Percentiles rank a stretch among this genome's conserved stretches.
These are phyloP conservation scores for Penicillium sp. DNA, from an alignment of 2,329 filamentous ascomycete species.

Conservation along the genomic window DNA sequence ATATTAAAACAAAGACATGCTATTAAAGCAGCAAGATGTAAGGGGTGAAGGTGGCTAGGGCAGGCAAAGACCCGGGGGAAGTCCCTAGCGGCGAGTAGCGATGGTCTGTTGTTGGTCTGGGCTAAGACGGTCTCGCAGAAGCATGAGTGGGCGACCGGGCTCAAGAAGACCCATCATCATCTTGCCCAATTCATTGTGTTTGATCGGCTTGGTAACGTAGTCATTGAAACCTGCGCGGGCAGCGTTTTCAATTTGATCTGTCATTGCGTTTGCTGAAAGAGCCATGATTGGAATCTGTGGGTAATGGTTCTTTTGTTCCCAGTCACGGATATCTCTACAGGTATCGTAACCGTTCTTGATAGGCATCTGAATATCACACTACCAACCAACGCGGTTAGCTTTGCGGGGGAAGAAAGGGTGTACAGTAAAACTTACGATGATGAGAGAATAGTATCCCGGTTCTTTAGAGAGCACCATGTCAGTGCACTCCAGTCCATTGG, in stretches of 20 bases:
- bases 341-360: slow-evolving; percentile 52
- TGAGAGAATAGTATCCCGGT: slow-evolving; percentile 50
- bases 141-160: slow-evolving; percentile 42
- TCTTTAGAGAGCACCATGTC: slow-evolving; percentile 50
- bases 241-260: slow-evolving; percentile 50
- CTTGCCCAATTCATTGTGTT: slow-evolving; percentile 50
- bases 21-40: background rate
- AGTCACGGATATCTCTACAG: slow-evolving; percentile 47
- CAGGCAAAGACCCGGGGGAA: background rate
- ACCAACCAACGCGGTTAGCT: slow-evolving; percentile 7
- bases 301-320: slow-evolving; percentile 49
- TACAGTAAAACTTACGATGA: slow-evolving; percentile 41
- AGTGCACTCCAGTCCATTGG: slow-evolving; percentile 49
- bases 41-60: background rate
- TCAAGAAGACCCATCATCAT: slow-evolving; percentile 53
- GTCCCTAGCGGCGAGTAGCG: slow-evolving; percentile 16
- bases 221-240: slow-evolving; percentile 50
- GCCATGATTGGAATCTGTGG: slow-evolving; percentile 52
- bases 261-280: slow-evolving; percentile 52
- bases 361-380: slow-evolving; percentile 54
- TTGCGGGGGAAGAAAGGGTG: background rate
- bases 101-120: slow-evolving; percentile 20
- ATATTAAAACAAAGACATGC: slow-evolving; percentile 7
- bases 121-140: slow-evolving; percentile 43
- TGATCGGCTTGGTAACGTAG: slow-evolving; percentile 53